phyloP scores from a whole-genome alignment of 306 rosid species.

The Malus sieversii region DNA sequence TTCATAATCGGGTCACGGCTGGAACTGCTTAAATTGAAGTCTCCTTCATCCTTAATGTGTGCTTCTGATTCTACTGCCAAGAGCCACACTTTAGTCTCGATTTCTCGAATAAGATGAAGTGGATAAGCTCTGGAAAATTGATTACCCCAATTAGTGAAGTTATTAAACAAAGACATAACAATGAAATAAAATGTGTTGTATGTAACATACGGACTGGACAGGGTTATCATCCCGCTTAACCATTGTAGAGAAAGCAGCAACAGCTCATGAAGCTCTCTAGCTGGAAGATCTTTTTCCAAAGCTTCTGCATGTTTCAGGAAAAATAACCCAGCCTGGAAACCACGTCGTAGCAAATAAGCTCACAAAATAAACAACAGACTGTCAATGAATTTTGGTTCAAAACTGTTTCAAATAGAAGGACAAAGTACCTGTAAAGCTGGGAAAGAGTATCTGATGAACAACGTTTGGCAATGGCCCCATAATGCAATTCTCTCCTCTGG shows the following conservation, averaged over 20 bases:
- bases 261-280: slow-evolving; percentile 89
- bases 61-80: slow-evolving; percentile 90
- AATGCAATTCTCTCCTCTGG: slow-evolving; percentile 92
- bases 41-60: slow-evolving; percentile 82
- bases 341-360: slow-evolving; percentile 14
- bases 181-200: slow-evolving; percentile 8
- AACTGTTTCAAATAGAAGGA: slow-evolving; percentile 19
- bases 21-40: slow-evolving; percentile 50
- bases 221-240: slow-evolving; percentile 92
- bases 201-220: slow-evolving; percentile 67
- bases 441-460: slow-evolving; percentile 85
- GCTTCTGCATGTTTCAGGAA: slow-evolving; percentile 97
- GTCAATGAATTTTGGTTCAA: slow-evolving; percentile 11
- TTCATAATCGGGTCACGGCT: slow-evolving; percentile 41
- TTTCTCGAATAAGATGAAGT: slow-evolving; percentile 83
- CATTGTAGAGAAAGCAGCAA: slow-evolving; percentile 86
- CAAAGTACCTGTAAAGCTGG: slow-evolving; percentile 77
- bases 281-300: slow-evolving; percentile 93
- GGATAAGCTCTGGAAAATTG: slow-evolving; percentile 67
- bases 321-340: slow-evolving; percentile 87
- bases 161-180: slow-evolving; percentile 16
- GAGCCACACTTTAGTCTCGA: slow-evolving; percentile 97
- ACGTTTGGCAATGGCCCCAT: slow-evolving; percentile 90
- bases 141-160: slow-evolving; percentile 29
- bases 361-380: slow-evolving; percentile 12